phyloP scores from a whole-genome alignment of 106 monocot genomes.

The Dendrobium nobile region DNA sequence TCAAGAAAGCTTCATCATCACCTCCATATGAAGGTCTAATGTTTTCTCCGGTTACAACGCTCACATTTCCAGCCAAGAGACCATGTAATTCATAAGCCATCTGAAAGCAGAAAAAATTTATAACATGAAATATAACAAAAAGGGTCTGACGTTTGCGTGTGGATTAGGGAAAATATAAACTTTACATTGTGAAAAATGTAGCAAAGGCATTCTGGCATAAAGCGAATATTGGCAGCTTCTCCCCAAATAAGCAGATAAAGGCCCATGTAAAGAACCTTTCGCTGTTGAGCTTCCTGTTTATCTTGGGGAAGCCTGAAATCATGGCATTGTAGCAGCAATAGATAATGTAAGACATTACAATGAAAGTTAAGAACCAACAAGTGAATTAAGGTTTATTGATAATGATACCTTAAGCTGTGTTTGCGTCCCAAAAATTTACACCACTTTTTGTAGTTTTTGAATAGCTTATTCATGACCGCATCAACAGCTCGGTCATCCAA shows the following conservation, averaged over 20 bases:
- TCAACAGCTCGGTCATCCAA: slow-evolving; percentile 93
- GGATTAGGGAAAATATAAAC: neutral
- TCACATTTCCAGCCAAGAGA: slow-evolving; percentile 85
- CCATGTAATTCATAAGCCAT: slow-evolving; percentile 98
- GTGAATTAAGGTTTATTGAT: neutral
- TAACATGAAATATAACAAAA: neutral
- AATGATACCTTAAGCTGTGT: slow-evolving; percentile 70
- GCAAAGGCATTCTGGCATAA: slow-evolving; percentile 94
- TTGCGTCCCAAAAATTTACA: slow-evolving; percentile 96
- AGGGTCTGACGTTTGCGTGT: neutral
- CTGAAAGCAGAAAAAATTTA: slow-evolving; percentile 23
- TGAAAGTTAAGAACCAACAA: neutral
- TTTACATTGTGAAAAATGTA: slow-evolving; percentile 97
- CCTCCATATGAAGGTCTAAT: slow-evolving; percentile 93
- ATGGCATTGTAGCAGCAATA: neutral
- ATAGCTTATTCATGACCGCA: slow-evolving; percentile 77
- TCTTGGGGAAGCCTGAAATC: slow-evolving; percentile 68
- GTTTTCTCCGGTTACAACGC: slow-evolving; percentile 93
- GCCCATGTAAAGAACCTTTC: slow-evolving; percentile 92
- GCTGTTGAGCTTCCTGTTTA: slow-evolving; percentile 77
- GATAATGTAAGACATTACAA: slow-evolving; percentile 2
- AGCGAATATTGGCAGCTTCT: slow-evolving; percentile 87
- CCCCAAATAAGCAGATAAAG: slow-evolving; percentile 99
- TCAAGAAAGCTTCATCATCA: slow-evolving; percentile 91
- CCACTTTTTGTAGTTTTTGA: slow-evolving; percentile 94